Evolutionary conservation across 192 early-diverging fungal species (phyloP), one percentile per base, ranked within the genome.

Genomic region (Entophlyctis helioformis): DNA sequence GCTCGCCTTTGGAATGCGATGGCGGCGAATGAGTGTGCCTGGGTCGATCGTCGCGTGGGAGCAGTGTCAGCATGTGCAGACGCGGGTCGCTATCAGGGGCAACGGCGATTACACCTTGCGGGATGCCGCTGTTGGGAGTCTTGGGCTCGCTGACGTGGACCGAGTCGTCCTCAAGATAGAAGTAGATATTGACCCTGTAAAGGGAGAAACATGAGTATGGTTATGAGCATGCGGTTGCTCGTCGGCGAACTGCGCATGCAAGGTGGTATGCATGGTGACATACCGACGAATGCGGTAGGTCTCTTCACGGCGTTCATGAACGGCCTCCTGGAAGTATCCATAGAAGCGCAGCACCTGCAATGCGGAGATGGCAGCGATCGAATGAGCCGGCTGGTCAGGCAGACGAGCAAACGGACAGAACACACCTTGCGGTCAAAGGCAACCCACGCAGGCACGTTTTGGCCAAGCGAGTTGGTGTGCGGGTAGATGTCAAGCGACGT

Each of bases 141-240:
- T 63, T 63, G 2, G 77, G 77, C 57, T 80, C 77, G 54, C 63
- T 72, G 22, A 80, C 77, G 34, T 73, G 63, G 18, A 80, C 70
- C 5, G 77, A 67, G 44, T 77, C 71, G 54, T 80, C 77, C 52
- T 80, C 73, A 19, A 76, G 56, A 39, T 72, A 78, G 48, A 71
- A 78, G 48, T 72, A 70, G 21, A 78, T 69, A 47, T 72, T 70
- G 36, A 75, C 74, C 43, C 71, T 72, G 20, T 6, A n/a, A n/a
- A n/a, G n/a, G n/a, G n/a, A n/a, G n/a, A n/a, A n/a, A n/a, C n/a
- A n/a, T n/a, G n/a, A n/a, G n/a, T n/a, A n/a, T n/a, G n/a, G n/a
- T n/a, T n/a, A n/a, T n/a, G n/a, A n/a, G n/a, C n/a, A n/a, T n/a
- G n/a, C n/a, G n/a, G n/a, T n/a, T n/a, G n/a, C n/a, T n/a, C n/a